A percentile compares a stretch with the other conserved stretches of the same genome.
Conservation (phyloP, 78 protist species). For the Isochrysis galbana region DNA sequence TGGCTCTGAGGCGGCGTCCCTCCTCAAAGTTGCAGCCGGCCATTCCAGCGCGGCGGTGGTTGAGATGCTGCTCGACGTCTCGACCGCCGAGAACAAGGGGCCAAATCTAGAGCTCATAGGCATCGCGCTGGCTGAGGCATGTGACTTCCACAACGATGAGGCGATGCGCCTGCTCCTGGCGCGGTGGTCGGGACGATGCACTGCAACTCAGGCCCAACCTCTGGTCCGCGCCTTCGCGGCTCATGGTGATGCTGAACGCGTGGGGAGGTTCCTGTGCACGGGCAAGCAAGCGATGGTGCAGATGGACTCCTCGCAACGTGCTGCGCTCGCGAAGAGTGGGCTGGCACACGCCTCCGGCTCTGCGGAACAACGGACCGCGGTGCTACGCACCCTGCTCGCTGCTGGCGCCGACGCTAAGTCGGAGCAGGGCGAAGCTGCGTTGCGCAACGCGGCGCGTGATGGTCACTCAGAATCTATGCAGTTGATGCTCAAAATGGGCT, state of each 20-base stretch:
- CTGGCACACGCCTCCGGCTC: background rate
- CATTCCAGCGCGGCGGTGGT: background rate
- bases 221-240: background rate
- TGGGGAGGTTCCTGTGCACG: background rate
- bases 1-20: background rate
- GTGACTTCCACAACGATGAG: conserved; percentile 1
- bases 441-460: conserved; percentile 16
- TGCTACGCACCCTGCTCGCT: background rate
- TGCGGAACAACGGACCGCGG: background rate
- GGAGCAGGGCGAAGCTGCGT: background rate
- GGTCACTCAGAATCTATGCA: background rate
- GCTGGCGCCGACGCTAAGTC: background rate
- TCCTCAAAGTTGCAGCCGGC: conserved; percentile 15
- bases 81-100: background rate
- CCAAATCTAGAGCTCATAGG: background rate
- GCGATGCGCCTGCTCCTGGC: background rate
- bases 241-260: background rate
- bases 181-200: background rate
- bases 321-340: background rate
- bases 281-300: background rate
- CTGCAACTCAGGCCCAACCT: background rate
- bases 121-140: conserved; percentile 18
- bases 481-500: background rate
- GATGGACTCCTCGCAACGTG: background rate
- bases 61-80: background rate